Evolutionary conservation across 306 rosid species (phyloP).

Genomic region (Cicer yamashitae): DNA sequence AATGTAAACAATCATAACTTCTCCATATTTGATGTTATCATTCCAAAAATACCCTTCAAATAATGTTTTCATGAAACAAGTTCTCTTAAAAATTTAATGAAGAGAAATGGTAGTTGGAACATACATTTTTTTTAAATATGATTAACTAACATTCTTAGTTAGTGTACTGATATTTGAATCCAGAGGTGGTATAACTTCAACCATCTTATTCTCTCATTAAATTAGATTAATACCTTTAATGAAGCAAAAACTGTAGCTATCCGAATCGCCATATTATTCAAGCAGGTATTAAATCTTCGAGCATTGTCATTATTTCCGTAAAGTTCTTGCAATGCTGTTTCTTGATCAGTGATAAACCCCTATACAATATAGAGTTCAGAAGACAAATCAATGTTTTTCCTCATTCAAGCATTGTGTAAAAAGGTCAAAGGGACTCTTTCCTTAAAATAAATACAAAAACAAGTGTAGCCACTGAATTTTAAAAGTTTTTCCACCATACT

Average conservation of each 20-base stretch:
- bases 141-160: background rate
- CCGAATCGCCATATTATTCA: slow-evolving; percentile 82
- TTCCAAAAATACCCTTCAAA: too few relatives aligned
- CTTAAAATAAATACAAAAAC: slow-evolving; percentile 37
- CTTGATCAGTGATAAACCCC: slow-evolving; percentile 91
- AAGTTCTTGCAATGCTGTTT: slow-evolving; percentile 75
- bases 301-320: slow-evolving; percentile 64
- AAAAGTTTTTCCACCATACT: background rate
- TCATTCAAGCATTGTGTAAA: slow-evolving; percentile 25
- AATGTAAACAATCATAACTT: background rate
- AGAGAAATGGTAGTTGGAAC: too few relatives aligned
- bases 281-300: slow-evolving; percentile 64
- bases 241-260: slow-evolving; percentile 96
- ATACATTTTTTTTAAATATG: too few relatives aligned
- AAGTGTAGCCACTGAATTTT: background rate
- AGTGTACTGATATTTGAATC: background rate
- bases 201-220: slow-evolving; percentile 7
- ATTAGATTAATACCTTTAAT: slow-evolving; percentile 61
- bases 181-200: background rate
- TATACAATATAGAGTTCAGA: slow-evolving; percentile 48
- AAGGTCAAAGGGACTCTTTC: slow-evolving; percentile 28
- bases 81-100: too few relatives aligned
- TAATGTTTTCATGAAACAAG: too few relatives aligned
- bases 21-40: too few relatives aligned
- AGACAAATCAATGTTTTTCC: slow-evolving; percentile 33